Conservation (phyloP, 805 yeast genomes). For the Yarrowia sp. region DNA sequence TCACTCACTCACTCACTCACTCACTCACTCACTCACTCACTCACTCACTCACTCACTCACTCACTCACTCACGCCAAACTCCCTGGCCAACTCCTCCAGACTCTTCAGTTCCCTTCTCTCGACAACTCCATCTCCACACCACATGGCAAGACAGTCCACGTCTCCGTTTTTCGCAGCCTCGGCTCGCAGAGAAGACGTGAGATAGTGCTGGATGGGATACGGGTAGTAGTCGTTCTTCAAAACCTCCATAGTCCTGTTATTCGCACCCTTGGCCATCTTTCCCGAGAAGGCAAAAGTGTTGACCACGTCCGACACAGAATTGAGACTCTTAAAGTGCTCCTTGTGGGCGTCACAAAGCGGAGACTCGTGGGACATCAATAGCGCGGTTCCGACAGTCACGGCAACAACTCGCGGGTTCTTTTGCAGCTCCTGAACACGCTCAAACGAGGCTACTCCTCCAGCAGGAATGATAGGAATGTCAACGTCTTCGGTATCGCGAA, state of each 20-base stretch:
- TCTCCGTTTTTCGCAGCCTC: conserved; percentile 6
- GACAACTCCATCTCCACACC: conserved; percentile 34
- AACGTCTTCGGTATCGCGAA: conserved; percentile 42
- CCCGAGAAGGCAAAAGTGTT: conserved; percentile 33
- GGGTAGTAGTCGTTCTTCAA: neutral
- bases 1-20: no score
- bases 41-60: no score
- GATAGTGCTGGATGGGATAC: conserved; percentile 27
- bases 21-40: no score
- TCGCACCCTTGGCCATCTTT: conserved; percentile 24
- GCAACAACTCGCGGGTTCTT: conserved; percentile 51
- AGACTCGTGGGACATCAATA: conserved; percentile 47
- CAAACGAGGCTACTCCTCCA: conserved; percentile 58
- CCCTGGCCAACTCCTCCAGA: conserved; percentile 17
- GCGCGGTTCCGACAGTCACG: conserved; percentile 64
- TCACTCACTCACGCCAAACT: conserved; percentile 4
- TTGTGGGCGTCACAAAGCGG: conserved; percentile 3
- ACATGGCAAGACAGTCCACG: conserved; percentile 1
- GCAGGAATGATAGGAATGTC: conserved; percentile 54
- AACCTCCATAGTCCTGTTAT: neutral
- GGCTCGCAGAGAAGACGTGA: conserved; percentile 1
- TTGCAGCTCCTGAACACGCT: conserved; percentile 42
- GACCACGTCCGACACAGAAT: neutral
- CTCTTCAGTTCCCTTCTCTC: conserved; percentile 1
- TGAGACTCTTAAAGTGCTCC: neutral